A percentile compares a stretch with the other conserved stretches of the same genome.
Evolutionary conservation across 2,329 filamentous ascomycete species (phyloP).

Genomic region (Calonectria pseudoturangicola): DNA sequence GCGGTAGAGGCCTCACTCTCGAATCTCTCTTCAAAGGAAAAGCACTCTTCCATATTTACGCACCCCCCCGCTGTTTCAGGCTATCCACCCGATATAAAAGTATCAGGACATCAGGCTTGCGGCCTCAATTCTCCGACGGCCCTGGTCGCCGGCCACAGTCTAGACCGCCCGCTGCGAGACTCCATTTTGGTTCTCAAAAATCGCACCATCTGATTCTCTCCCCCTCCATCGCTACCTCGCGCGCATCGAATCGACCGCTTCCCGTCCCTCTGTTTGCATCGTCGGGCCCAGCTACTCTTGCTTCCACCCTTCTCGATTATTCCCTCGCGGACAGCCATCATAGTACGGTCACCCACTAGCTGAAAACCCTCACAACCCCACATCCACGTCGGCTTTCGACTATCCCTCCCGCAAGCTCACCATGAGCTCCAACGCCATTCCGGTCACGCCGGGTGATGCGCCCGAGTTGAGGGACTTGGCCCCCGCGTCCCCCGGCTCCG

Average conservation of each 20-base stretch:
- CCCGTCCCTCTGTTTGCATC: conserved; percentile 50
- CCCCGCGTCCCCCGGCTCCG: conserved; percentile 66
- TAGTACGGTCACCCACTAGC: conserved; percentile 26
- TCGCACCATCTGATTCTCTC: conserved; percentile 54
- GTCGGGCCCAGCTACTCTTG: conserved; percentile 39
- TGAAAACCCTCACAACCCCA: conserved; percentile 32
- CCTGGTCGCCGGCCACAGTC: conserved; percentile 45
- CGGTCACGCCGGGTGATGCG: conserved; percentile 69
- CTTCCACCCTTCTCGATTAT: conserved; percentile 47
- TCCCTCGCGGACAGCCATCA: conserved; percentile 38
- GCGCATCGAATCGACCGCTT: conserved; percentile 54
- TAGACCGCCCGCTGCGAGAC: conserved; percentile 53
- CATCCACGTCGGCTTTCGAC: conserved; percentile 16
- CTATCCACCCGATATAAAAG: conserved; percentile 32
- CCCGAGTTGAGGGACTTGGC: conserved; percentile 58
- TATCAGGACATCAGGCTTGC: conserved; percentile 32
- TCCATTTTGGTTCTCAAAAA: conserved; percentile 53
- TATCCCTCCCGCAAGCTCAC: conserved; percentile 30
- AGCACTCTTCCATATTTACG: conserved; percentile 17
- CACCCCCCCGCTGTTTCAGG: conserved; percentile 33
- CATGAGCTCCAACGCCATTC: conserved; percentile 61
- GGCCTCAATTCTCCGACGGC: conserved; percentile 42
- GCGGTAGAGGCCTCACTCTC: conserved; percentile 21
- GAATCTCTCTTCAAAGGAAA: conserved; percentile 12
- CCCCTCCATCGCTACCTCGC: conserved; percentile 52